Base-by-base conservation (phyloP, 2,329 filamentous ascomycete species). In the Metarhizium sp. region DNA sequence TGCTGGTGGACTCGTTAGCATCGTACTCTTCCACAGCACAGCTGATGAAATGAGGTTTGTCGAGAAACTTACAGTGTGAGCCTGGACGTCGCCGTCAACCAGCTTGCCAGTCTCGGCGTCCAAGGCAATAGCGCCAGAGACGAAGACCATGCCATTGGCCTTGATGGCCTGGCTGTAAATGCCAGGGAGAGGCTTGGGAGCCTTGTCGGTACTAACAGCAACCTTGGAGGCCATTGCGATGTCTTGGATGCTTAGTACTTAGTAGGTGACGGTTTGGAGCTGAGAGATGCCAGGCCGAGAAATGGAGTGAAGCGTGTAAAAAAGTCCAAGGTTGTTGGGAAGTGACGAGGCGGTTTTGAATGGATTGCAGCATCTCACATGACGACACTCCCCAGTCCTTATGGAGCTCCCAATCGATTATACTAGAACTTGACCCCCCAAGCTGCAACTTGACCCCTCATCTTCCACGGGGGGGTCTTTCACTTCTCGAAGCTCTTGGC, bases 51-150 rank as follows among this genome's bases (percentile, higher is more conserved):
- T 7, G 32, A 11, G 32, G 10, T 6, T 34, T 1, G 32, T 25
- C 43, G 45, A 14, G 20, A 40, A 4, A 60, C 69, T 59, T 60
- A 74, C 74, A 42, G 87, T 89, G 70, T 86, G 82, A 54, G 84
- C 79, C 55, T 81, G 78, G 62, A 90, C 81, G 66, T 75, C 80
- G 52, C 85, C 86, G 49, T 81, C 74, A 59, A 87, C 75, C 54
- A 88, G 74, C 60, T 81, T 77, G 59, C 80, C 81, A 6, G 71
- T 71, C 54, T 73, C 70, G 48, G 77, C 73, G 68, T 87, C 83
- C 60, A 83, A 82, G 59, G 86, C 84, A 60, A 90, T 85, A 62
- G 86, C 83, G 61, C 87, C 87, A 0, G 86, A 88, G 66, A 86
- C 79, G 71, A 82, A 90, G 70, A 90, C 79, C 60, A 85, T 76